A percentile compares a stretch with the other conserved stretches of the same genome.
These are phyloP conservation scores for Aspergillus viridinutans DNA, from an alignment of 2,329 filamentous ascomycete genomes.

Conservation along the genomic window DNA sequence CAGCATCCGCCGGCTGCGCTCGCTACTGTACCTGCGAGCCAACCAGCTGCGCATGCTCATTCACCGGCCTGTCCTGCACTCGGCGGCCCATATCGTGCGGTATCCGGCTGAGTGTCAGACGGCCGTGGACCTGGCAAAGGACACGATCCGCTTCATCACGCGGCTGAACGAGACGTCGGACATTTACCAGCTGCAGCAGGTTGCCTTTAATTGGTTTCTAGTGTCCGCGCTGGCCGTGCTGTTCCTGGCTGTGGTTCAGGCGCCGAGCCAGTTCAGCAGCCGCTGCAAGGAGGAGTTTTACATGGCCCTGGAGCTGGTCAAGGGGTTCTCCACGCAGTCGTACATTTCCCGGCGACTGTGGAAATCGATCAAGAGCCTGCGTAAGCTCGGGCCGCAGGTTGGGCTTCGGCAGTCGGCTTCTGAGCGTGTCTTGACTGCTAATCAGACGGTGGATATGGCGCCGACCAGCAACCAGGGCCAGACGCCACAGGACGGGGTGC, in stretches of 20 bases:
- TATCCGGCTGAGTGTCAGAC: constrained; percentile 68
- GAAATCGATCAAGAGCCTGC: constrained; percentile 58
- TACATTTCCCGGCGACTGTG: constrained; percentile 60
- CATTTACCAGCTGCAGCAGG: constrained; percentile 59
- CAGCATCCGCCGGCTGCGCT: constrained; percentile 67
- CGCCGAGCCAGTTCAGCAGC: constrained; percentile 54
- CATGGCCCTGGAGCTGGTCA: constrained; percentile 60
- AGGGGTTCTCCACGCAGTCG: constrained; percentile 56
- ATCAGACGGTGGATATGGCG: neutral
- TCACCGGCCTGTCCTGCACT: constrained; percentile 80
- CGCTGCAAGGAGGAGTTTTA: constrained; percentile 61
- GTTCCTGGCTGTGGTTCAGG: constrained; percentile 60
- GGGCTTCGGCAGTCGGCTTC: constrained; percentile 38
- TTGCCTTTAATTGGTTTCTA: constrained; percentile 63
- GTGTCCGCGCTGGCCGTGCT: constrained; percentile 59
- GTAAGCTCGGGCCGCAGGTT: constrained; percentile 57
- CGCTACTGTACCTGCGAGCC: constrained; percentile 79
- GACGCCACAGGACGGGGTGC: constrained; percentile 47
- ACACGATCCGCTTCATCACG: constrained; percentile 58
- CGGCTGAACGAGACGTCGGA: constrained; percentile 58
- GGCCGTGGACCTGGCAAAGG: constrained; percentile 60
- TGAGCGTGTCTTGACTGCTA: neutral
- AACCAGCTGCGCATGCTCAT: constrained; percentile 89
- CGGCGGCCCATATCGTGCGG: constrained; percentile 66
- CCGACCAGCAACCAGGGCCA: constrained; percentile 47